Evolutionary conservation across 352 stramenopile genomes (phyloP).

Genomic region (Phytophthora palmivora): DNA sequence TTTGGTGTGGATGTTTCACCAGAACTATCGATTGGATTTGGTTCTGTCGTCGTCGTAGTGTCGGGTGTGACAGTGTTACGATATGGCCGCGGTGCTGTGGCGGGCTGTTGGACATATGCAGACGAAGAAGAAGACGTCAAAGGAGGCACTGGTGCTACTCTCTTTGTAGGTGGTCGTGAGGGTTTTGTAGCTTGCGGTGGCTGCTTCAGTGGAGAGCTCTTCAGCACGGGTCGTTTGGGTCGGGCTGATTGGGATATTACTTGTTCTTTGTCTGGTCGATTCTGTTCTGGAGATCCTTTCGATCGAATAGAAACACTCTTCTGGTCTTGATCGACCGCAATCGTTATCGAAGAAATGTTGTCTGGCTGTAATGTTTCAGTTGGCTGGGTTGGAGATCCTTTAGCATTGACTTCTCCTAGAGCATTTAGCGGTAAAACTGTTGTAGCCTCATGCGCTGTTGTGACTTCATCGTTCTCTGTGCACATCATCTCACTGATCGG

Average conservation of each 20-base stretch:
- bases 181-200: slow-evolving; percentile 11
- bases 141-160: not conserved
- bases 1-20: not conserved
- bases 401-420: not conserved
- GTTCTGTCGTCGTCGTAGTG: not conserved
- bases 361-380: not conserved
- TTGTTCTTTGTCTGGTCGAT: slow-evolving; percentile 2
- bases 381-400: not conserved
- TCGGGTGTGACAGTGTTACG: not conserved
- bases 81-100: not conserved
- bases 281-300: slow-evolving; percentile 1
- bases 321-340: not conserved
- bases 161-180: slow-evolving; percentile 13
- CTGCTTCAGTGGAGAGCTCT: not conserved
- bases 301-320: not conserved
- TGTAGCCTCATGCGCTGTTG: not conserved
- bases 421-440: too few species aligned
- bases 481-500: not conserved
- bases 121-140: not conserved
- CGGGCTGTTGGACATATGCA: not conserved
- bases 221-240: slow-evolving; percentile 4
- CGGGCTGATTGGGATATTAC: not conserved
- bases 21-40: slow-evolving; percentile 1
- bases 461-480: not conserved
- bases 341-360: not conserved